These are phyloP conservation scores for Teratosphaeria viscida DNA, from an alignment of 2,329 filamentous ascomycete genomes.

Conservation along the genomic window DNA sequence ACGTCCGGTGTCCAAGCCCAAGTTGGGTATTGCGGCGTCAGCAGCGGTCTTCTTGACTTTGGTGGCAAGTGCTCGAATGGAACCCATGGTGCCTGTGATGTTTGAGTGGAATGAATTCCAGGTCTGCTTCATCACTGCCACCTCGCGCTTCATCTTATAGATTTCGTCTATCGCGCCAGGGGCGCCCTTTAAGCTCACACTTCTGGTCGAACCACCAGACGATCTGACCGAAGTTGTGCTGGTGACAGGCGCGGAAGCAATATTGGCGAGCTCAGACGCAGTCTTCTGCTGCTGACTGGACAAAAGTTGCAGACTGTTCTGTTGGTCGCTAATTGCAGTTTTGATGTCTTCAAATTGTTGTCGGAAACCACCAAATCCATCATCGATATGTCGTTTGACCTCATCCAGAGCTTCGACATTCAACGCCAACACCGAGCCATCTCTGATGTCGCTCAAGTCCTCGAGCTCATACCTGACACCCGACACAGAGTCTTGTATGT, in stretches of 20 bases:
- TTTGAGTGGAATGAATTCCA: slow-evolving; percentile 87
- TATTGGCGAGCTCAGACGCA: slow-evolving; percentile 66
- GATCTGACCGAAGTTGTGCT: slow-evolving; percentile 18
- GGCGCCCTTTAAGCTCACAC: slow-evolving; percentile 26
- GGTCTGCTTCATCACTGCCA: slow-evolving; percentile 84
- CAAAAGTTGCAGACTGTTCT: slow-evolving; percentile 69
- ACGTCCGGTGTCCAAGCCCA: slow-evolving; percentile 70
- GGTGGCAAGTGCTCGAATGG: slow-evolving; percentile 69
- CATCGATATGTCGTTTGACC: slow-evolving; percentile 91
- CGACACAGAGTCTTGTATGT: slow-evolving; percentile 91
- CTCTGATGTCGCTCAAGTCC: slow-evolving; percentile 85
- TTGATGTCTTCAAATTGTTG: slow-evolving; percentile 78
- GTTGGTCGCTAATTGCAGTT: slow-evolving; percentile 73
- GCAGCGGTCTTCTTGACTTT: slow-evolving; percentile 67
- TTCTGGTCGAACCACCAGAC: slow-evolving; percentile 1
- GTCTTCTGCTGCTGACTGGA: slow-evolving; percentile 86
- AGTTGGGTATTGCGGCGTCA: slow-evolving; percentile 58
- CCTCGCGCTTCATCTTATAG: slow-evolving; percentile 71
- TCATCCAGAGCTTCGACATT: slow-evolving; percentile 92
- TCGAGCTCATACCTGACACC: slow-evolving; percentile 95
- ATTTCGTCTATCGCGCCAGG: slow-evolving; percentile 64
- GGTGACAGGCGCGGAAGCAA: slow-evolving; percentile 40
- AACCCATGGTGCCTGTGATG: slow-evolving; percentile 76
- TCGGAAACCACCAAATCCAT: slow-evolving; percentile 71
- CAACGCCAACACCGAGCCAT: slow-evolving; percentile 85